Percentiles rank a stretch among this genome's conserved stretches.
Evolutionary conservation across 805 yeast genomes (phyloP).

Genomic region (Yamadazyma insecticola): DNA sequence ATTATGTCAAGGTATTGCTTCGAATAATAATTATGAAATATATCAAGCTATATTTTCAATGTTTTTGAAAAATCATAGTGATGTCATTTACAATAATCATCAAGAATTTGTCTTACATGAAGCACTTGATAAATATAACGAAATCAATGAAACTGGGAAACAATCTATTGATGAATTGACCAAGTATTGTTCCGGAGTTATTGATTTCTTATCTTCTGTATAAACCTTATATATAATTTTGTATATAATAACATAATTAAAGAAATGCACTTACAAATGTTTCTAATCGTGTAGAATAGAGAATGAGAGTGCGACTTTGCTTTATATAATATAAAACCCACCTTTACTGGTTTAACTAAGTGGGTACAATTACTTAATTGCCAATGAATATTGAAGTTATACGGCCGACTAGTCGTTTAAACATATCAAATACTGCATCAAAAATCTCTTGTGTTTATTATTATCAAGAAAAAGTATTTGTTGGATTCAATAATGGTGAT

Average conservation of each 20-base stretch:
- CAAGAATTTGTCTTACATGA: constrained; percentile 34
- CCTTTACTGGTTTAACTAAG: too few relatives aligned
- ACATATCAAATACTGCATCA: constrained; percentile 16
- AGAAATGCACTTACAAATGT: too few relatives aligned
- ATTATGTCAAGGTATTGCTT: constrained; percentile 50
- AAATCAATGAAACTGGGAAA: constrained; percentile 34
- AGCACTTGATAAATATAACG: constrained; percentile 49
- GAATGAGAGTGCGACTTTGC: too few relatives aligned
- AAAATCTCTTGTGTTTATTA: constrained; percentile 22
- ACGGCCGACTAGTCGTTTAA: constrained; percentile 32
- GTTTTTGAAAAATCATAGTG: constrained; percentile 77
- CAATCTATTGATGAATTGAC: constrained; percentile 59
- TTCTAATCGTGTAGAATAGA: too few relatives aligned
- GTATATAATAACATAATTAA: not conserved
- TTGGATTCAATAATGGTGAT: constrained; percentile 36
- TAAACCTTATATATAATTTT: too few relatives aligned
- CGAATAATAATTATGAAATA: constrained; percentile 66
- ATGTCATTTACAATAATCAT: constrained; percentile 48
- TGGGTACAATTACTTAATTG: too few relatives aligned
- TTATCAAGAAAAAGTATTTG: constrained; percentile 16
- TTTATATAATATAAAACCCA: too few relatives aligned
- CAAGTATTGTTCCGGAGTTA: constrained; percentile 79
- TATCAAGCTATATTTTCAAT: constrained; percentile 76
- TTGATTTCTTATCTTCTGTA: constrained; percentile 55
- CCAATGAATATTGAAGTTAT: constrained; percentile 35